Evolutionary conservation across 495 filamentous ascomycete genomes (phyloP).

Genomic region (Copromyces sp.): DNA sequence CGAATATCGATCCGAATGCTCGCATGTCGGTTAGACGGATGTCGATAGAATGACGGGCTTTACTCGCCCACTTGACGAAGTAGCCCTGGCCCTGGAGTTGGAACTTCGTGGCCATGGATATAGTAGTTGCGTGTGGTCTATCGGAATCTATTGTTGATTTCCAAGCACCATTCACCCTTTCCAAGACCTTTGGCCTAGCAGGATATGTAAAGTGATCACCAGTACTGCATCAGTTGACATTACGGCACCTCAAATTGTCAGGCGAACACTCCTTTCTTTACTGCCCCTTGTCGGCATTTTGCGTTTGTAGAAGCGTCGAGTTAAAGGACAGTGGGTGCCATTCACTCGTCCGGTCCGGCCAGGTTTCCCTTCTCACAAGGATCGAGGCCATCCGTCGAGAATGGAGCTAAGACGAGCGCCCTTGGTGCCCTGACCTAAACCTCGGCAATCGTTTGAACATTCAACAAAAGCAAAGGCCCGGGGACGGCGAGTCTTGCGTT

Average conservation of each 20-base stretch:
- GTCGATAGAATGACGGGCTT: background rate
- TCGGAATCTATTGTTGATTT: background rate
- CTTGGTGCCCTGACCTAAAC: background rate
- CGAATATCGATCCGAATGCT: background rate
- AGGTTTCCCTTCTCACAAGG: background rate
- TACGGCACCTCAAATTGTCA: background rate
- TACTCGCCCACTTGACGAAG: background rate
- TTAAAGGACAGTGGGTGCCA: background rate
- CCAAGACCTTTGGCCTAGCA: background rate
- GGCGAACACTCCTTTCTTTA: background rate
- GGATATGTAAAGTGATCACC: background rate
- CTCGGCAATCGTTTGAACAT: background rate
- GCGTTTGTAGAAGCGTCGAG: background rate
- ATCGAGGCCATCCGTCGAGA: background rate
- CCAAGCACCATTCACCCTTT: background rate
- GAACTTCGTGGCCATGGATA: background rate
- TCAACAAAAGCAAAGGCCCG: background rate
- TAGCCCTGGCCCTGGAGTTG: background rate
- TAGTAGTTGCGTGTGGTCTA: background rate
- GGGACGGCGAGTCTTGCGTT: background rate
- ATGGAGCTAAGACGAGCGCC: background rate
- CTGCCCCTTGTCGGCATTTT: background rate
- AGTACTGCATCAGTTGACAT: background rate
- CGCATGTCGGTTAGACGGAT: background rate
- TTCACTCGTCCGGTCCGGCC: background rate